Evolutionary conservation across 2,329 filamentous ascomycete species (phyloP), one percentile per base, ranked within the genome.

Genomic region (Didymosphaeria variabile): DNA sequence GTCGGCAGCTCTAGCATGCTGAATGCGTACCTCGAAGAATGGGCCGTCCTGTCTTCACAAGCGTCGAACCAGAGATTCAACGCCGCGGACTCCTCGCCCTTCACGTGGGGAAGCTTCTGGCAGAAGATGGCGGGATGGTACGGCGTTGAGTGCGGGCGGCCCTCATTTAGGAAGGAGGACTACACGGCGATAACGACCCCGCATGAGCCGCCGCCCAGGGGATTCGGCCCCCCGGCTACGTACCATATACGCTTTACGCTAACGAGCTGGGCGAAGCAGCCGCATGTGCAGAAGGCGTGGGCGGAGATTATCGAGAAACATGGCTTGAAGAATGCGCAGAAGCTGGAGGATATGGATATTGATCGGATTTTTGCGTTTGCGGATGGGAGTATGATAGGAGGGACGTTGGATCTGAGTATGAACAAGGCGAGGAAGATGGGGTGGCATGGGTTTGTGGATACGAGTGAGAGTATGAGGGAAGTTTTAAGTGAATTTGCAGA

Each of bases 21-120:
- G 64, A 86, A 83, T 42, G 81, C 77, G 0, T 83, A 84, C 60
- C 76, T 86, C 29, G 73, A 86, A 80, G 83, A 81, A 68, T 87
- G 83, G 83, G 80, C 80, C 0, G 81, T 81, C 0, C 67, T 86
- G 21, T 79, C 75, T 1, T 75, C 78, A 0, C 70, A 70, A 5
- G 78, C 80, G 9, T 71, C 67, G 55, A 79, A 84, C 60, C 70
- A 86, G 66, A 80, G 77, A 17, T 85, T 86, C 72, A 86, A 86
- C 60, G 79, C 80, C 0, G 71, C 72, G 34, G 83, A 87, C 54
- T 80, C 78, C 5, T 78, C 73, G 15, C 72, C 76, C 0, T 80
- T 85, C 21, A 81, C 80, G 1, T 85, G 81, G 79, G 81, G 81
- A 1, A 76, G 79, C 26, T 79, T 85, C 59, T 86, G 81, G 80